Evolutionary conservation across 495 filamentous ascomycete species (phyloP).

Genomic region (Parachaetomium inaequale): DNA sequence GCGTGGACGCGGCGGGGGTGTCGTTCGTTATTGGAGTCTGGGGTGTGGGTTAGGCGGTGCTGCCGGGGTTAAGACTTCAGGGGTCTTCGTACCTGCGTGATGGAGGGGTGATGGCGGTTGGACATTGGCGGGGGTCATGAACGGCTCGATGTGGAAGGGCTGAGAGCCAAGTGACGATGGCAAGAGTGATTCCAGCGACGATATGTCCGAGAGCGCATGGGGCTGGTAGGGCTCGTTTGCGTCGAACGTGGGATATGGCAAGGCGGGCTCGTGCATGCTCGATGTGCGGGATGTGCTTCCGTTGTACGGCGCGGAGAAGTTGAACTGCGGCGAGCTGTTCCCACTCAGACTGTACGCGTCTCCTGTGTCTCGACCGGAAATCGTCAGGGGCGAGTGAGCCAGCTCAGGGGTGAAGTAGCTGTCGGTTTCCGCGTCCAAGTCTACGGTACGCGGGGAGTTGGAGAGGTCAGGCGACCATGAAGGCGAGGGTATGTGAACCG

Average conservation of each 20-base stretch:
- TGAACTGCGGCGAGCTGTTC: neutral
- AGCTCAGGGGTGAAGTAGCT: neutral
- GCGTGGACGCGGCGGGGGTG: neutral
- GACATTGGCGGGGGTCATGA: slow-evolving; percentile 26
- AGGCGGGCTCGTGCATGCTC: neutral
- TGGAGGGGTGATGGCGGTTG: slow-evolving; percentile 17
- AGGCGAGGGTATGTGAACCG: neutral
- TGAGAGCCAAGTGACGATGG: neutral
- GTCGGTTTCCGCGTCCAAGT: neutral
- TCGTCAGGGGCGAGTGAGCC: neutral
- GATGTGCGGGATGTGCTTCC: neutral
- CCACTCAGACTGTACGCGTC: neutral
- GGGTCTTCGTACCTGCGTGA: neutral
- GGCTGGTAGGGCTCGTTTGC: neutral
- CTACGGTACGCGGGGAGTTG: neutral
- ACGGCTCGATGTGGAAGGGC: slow-evolving; percentile 10
- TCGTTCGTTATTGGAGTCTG: slow-evolving; percentile 5
- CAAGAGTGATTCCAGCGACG: neutral
- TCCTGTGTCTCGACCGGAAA: neutral
- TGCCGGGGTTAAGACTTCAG: neutral
- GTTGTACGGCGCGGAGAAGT: neutral
- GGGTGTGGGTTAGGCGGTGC: slow-evolving; percentile 22
- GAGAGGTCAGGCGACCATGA: neutral
- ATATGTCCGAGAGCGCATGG: neutral
- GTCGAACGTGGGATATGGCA: neutral